phyloP scores from a whole-genome alignment of 345 rosid genomes.

The Rhodamnia argentea region DNA sequence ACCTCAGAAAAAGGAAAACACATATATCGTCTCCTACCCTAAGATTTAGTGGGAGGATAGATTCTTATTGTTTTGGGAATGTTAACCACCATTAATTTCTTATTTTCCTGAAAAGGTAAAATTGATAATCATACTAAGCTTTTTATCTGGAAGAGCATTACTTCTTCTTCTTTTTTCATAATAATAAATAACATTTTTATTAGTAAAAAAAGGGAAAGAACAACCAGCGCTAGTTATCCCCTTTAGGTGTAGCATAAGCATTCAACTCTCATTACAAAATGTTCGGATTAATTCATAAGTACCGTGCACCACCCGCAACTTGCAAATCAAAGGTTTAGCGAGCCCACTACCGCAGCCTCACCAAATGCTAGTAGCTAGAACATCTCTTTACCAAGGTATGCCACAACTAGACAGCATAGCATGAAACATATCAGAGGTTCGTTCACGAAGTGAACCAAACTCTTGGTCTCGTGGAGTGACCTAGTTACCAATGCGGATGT shows the following conservation, averaged over 20 bases:
- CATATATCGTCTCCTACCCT: not conserved
- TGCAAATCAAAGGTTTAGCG: not conserved
- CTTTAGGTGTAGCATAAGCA: not conserved
- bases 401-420: fast-evolving
- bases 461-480: not conserved
- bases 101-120: not conserved
- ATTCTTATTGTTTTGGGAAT: not conserved
- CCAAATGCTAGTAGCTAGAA: not conserved
- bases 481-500: not conserved
- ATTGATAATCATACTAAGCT: not conserved
- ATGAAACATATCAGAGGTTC: not conserved
- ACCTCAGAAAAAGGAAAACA: not conserved
- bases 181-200: not conserved
- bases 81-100: not conserved
- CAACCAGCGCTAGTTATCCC: not conserved
- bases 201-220: not conserved
- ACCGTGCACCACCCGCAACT: not conserved
- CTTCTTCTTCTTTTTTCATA: not conserved
- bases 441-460: not conserved
- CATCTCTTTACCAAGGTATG: not conserved
- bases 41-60: not conserved
- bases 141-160: not conserved
- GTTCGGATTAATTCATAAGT: not conserved
- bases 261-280: too few species aligned
- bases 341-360: not conserved